Conservation (phyloP, 306 rosid species). For the Quillaja saponaria region DNA sequence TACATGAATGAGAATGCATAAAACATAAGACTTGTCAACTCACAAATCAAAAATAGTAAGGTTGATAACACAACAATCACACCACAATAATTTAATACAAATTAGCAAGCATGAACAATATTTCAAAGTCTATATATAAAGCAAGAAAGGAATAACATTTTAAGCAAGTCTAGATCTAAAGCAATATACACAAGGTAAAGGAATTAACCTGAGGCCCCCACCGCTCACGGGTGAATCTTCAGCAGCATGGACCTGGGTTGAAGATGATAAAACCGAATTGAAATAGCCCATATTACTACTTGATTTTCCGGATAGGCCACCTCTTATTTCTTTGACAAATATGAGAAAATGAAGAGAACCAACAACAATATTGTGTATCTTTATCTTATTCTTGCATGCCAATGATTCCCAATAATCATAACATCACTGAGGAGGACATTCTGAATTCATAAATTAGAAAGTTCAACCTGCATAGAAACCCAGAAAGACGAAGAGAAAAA, state of each 20-base stretch:
- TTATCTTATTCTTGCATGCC: conserved; percentile 43
- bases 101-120: conserved; percentile 19
- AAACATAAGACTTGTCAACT: conserved; percentile 1
- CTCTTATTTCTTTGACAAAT: conserved; percentile 35
- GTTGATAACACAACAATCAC: background rate
- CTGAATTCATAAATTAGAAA: conserved; percentile 27
- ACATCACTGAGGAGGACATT: conserved; percentile 36
- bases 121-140: background rate
- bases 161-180: conserved; percentile 22
- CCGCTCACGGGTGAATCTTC: conserved; percentile 82
- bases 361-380: conserved; percentile 33
- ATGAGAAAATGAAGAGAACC: conserved; percentile 37
- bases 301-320: conserved; percentile 48
- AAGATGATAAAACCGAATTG: conserved; percentile 70
- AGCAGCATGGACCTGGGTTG: conserved; percentile 63
- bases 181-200: conserved; percentile 4
- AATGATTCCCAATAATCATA: conserved; percentile 38
- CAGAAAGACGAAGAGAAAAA: conserved; percentile 16
- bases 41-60: conserved; percentile 3
- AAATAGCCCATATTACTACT: conserved; percentile 76
- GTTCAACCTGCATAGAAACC: conserved; percentile 52
- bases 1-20: conserved; percentile 12
- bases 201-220: conserved; percentile 77
- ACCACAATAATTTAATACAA: conserved; percentile 12
- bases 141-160: conserved; percentile 12